Evolutionary conservation across 1,284 basidiomycete genomes (phyloP), one percentile per base, ranked within the genome.

Genomic region (Cryptococcus sp.): DNA sequence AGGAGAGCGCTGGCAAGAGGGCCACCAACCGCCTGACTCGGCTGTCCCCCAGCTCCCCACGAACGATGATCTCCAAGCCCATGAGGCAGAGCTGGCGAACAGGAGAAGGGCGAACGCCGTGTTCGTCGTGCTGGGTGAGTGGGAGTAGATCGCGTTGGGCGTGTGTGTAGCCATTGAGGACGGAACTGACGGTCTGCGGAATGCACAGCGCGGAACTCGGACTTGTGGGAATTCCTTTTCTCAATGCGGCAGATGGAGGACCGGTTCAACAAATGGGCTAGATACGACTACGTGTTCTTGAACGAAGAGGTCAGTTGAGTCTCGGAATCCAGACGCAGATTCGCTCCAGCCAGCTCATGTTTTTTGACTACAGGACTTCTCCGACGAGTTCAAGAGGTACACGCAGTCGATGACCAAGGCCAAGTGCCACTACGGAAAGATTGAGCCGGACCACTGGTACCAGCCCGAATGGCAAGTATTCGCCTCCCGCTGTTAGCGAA

Each of bases 241-340:
- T 74, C 71, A n/a, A 78, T 79, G 67, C 67, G 68, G 60, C 75
- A 77, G 63, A 76, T 78, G 71, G 77, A 79, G 64, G 72, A 76
- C 59, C 64, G 76, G 9, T 79, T 92, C 80, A 93, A 93, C 80
- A 85, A 86, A 69, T 87, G 88, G 74, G 90, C 86, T 67, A 78
- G 83, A 45, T 94, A 93, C 73, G 88, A 89, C 24, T 93, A 89
- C 68, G 86, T 91, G 39, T 89, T 94, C 77, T 79, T 94, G 55
- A 93, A 93, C 68, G 90, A 94, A 48, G 81, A 87, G 56, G 67
- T 69, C 40, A 33, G 64, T 54, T 9, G 28, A 9, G 36, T 11
- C 6, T 21, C 15, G 42, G 36, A n/a, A n/a, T n/a, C 51, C 38
- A 43, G 18, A 23, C 48, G n/a, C n/a, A n/a, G 6, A 21, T 38